A percentile compares a stretch with the other conserved stretches of the same genome.
Evolutionary conservation across 352 stramenopile species (phyloP).

Genomic region (Phytophthora cactorum): DNA sequence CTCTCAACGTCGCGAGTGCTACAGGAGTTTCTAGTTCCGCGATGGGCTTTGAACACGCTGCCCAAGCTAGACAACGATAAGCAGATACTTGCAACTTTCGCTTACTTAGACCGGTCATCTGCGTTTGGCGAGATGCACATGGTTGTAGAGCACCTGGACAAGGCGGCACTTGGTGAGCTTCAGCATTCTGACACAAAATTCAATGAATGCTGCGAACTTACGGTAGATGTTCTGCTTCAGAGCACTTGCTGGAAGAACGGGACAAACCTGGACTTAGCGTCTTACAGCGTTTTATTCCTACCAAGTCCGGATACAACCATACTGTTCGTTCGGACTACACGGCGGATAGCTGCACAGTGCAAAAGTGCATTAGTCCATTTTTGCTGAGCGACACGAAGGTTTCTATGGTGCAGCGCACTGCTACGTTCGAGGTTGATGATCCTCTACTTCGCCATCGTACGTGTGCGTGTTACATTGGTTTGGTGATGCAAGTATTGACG

Average conservation of each 20-base stretch:
- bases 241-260: constrained; percentile 48
- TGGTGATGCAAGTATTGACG: constrained; percentile 5
- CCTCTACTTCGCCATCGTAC: constrained; percentile 52
- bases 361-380: constrained; percentile 73
- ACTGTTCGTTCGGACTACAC: constrained; percentile 69
- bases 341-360: constrained; percentile 55
- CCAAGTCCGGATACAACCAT: constrained; percentile 78
- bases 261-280: constrained; percentile 65
- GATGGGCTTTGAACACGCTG: constrained; percentile 17
- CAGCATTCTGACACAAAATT: background rate
- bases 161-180: constrained; percentile 37
- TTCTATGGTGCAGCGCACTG: constrained; percentile 49
- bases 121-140: constrained; percentile 46
- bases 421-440: constrained; percentile 68
- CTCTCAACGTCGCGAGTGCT: constrained; percentile 52
- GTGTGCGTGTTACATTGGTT: background rate
- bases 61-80: constrained; percentile 36
- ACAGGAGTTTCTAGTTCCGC: constrained; percentile 51
- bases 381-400: constrained; percentile 46
- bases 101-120: constrained; percentile 56
- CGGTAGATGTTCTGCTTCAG: constrained; percentile 5
- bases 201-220: background rate
- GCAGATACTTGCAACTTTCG: constrained; percentile 58
- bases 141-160: constrained; percentile 67
- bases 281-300: constrained; percentile 72